Conservation (phyloP, 441 rosid species). For the Populus hybrid region DNA sequence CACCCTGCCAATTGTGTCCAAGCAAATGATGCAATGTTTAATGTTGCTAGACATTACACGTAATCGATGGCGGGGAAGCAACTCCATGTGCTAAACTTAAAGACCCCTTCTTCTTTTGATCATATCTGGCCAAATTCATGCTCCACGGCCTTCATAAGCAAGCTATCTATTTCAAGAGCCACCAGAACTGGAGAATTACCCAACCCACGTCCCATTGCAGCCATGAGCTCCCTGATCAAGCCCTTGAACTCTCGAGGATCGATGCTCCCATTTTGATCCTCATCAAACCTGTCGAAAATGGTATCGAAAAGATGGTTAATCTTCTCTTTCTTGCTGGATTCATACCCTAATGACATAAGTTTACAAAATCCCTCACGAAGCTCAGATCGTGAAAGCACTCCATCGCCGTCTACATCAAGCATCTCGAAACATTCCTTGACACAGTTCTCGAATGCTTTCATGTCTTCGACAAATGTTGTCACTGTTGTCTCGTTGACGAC, state of each 20-base stretch:
- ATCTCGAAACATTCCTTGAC: constrained; percentile 22
- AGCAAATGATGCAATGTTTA: not conserved
- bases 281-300: constrained; percentile 32
- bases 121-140: constrained; percentile 24
- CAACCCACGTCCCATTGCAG: constrained; percentile 40
- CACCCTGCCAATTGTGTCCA: too few relatives aligned
- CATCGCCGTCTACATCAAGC: constrained; percentile 25
- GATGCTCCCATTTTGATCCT: constrained; percentile 24
- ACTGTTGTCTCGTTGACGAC: constrained; percentile 27
- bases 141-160: constrained; percentile 44
- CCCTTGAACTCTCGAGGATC: constrained; percentile 19
- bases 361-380: constrained; percentile 19
- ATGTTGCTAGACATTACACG: not conserved
- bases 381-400: constrained; percentile 15
- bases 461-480: constrained; percentile 24
- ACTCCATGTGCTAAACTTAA: not conserved
- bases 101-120: not conserved
- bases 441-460: constrained; percentile 15
- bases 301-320: not conserved
- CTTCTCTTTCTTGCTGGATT: constrained; percentile 4
- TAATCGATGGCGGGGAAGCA: not conserved
- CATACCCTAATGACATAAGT: constrained; percentile 18
- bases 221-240: constrained; percentile 39
- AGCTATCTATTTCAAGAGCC: constrained; percentile 36
- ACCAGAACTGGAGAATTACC: constrained; percentile 38